Conservation (phyloP, 352 stramenopile genomes). For the Globisporangium solare region DNA sequence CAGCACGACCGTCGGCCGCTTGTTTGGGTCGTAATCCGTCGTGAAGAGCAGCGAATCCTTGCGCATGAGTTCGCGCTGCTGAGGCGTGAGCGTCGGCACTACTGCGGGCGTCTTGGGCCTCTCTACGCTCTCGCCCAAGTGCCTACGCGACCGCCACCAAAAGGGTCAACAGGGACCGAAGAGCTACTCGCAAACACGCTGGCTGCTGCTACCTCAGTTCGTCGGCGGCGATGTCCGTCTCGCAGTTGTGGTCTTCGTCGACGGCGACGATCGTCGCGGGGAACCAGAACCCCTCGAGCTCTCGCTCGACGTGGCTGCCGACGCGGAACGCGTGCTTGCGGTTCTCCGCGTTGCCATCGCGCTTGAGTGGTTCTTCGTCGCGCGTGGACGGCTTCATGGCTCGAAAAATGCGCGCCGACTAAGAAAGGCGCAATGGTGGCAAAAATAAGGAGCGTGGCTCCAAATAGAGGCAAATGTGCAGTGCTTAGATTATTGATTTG, state of each 20-base stretch:
- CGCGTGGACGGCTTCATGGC: too few species aligned
- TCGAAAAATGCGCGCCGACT: too few species aligned
- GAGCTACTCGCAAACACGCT: constrained; percentile 1
- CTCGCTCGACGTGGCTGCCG: constrained; percentile 52
- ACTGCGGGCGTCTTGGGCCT: constrained; percentile 3
- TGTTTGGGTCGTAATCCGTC: constrained; percentile 66
- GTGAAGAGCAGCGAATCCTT: constrained; percentile 54
- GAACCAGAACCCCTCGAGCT: constrained; percentile 78
- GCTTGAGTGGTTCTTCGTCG: not conserved
- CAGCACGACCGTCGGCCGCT: constrained; percentile 62
- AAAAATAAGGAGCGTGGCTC: too few species aligned
- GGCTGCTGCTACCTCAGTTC: constrained; percentile 31
- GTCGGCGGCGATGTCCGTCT: constrained; percentile 45
- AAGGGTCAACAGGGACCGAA: not conserved
- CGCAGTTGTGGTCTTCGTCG: constrained; percentile 67
- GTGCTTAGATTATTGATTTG: too few species aligned
- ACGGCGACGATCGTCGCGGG: constrained; percentile 48
- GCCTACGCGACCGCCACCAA: not conserved
- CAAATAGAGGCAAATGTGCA: too few species aligned
- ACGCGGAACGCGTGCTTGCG: constrained; percentile 27
- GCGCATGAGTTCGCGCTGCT: constrained; percentile 35
- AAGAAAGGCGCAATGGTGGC: too few species aligned
- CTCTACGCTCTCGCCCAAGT: constrained; percentile 15
- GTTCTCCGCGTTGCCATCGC: constrained; percentile 2
- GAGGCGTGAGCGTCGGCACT: constrained; percentile 7